Evolutionary conservation across 2,329 filamentous ascomycete genomes (phyloP).

Genomic region (Colletotrichum lentis): DNA sequence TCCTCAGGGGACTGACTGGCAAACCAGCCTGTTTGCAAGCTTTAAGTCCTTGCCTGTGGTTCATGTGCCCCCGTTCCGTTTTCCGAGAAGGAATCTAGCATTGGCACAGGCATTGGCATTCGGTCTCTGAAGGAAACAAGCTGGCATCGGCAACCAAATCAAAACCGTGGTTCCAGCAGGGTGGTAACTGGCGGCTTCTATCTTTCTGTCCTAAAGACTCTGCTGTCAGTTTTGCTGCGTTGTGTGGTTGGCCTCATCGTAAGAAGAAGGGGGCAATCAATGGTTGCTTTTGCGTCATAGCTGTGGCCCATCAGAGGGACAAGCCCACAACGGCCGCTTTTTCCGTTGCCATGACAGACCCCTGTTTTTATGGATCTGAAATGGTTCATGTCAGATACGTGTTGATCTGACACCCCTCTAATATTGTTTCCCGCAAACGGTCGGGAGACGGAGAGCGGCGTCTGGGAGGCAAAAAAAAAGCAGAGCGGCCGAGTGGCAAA

Average conservation of each 20-base stretch:
- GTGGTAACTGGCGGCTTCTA: neutral
- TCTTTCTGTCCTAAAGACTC: neutral
- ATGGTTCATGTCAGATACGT: neutral
- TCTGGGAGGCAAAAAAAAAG: neutral
- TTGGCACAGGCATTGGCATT: neutral
- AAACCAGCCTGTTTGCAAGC: neutral
- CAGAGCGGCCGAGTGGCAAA: conserved; percentile 28
- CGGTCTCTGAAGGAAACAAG: neutral
- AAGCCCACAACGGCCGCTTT: conserved; percentile 6
- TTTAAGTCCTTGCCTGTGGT: neutral
- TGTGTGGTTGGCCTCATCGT: neutral
- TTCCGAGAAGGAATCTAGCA: conserved; percentile 8
- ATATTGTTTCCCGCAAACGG: neutral
- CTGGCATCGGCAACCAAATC: neutral
- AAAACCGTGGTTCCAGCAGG: neutral
- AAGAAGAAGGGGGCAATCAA: neutral
- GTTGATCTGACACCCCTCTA: neutral
- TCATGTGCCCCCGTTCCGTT: neutral
- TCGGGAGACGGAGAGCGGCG: conserved; percentile 17
- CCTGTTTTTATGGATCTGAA: neutral
- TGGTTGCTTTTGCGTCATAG: conserved; percentile 24
- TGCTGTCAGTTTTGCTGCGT: neutral
- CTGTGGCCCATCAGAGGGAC: neutral
- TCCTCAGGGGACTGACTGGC: neutral
- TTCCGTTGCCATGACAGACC: neutral